Evolutionary conservation across 2,329 filamentous ascomycete species (phyloP).

Genomic region (Xylaria hypoxylon): DNA sequence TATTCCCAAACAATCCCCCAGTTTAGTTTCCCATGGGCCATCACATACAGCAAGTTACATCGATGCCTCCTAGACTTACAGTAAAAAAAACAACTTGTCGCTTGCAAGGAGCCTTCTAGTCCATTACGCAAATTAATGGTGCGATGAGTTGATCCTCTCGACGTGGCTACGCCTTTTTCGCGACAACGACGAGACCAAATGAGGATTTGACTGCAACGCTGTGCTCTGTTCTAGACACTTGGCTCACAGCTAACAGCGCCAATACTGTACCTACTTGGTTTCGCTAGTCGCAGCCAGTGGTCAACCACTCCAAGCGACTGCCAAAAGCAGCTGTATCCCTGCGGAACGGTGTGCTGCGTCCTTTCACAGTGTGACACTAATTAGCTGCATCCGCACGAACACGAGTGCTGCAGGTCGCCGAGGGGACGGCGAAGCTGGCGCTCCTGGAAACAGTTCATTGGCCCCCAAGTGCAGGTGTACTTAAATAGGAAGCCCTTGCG

Average conservation of each 20-base stretch:
- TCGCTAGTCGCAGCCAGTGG: conserved; percentile 26
- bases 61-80: background rate
- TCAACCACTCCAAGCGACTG: conserved; percentile 22
- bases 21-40: background rate
- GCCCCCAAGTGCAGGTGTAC: conserved; percentile 34
- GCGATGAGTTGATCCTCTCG: conserved; percentile 29
- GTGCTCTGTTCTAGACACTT: conserved; percentile 38
- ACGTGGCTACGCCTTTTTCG: conserved; percentile 25
- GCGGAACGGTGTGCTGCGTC: conserved; percentile 15
- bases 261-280: conserved; percentile 15
- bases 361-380: conserved; percentile 35
- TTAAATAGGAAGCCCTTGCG: conserved; percentile 10
- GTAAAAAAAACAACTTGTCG: too few species aligned
- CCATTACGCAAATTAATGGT: conserved; percentile 14
- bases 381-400: conserved; percentile 38
- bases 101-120: conserved; percentile 7
- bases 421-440: conserved; percentile 35
- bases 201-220: conserved; percentile 28
- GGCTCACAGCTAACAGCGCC: conserved; percentile 30
- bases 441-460: conserved; percentile 38
- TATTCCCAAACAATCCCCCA: conserved; percentile 1
- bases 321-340: conserved; percentile 28
- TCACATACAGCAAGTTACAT: background rate
- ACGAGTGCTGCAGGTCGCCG: conserved; percentile 44
- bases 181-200: conserved; percentile 20